phyloP scores from a whole-genome alignment of 2,329 filamentous ascomycete species.

The Shiraia bambusicola region DNA sequence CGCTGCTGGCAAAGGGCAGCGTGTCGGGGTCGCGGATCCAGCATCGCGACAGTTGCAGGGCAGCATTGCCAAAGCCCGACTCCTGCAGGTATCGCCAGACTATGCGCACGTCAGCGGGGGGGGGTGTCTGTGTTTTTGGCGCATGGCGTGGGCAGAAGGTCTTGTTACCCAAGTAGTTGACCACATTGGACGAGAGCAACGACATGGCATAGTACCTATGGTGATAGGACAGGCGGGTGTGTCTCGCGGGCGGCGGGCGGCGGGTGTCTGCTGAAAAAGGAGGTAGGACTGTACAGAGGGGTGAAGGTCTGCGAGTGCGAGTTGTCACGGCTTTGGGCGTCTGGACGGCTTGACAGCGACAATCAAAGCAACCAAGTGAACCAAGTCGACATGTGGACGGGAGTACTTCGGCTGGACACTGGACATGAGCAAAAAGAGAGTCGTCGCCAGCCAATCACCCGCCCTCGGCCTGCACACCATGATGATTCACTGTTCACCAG shows the following conservation, averaged over 20 bases:
- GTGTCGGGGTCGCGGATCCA: conserved; percentile 64
- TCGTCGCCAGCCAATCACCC: too few relatives aligned
- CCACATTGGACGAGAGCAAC: conserved; percentile 59
- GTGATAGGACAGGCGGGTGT: background rate
- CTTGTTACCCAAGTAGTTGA: conserved; percentile 60
- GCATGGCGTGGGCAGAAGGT: conserved; percentile 2
- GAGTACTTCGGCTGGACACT: too few relatives aligned
- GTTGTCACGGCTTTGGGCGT: too few relatives aligned
- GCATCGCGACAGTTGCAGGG: conserved; percentile 61
- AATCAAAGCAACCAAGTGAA: too few relatives aligned
- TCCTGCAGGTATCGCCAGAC: conserved; percentile 62
- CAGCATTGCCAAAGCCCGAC: conserved; percentile 57
- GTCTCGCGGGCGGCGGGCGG: background rate
- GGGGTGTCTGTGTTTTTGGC: background rate
- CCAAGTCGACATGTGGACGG: too few relatives aligned
- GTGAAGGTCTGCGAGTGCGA: too few relatives aligned
- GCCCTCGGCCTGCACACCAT: conserved; percentile 3
- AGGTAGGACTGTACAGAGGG: too few relatives aligned
- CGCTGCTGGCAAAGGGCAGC: conserved; percentile 61
- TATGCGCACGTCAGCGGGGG: conserved; percentile 12
- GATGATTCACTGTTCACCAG: too few relatives aligned
- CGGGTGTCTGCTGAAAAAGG: too few relatives aligned
- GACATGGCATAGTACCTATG: conserved; percentile 44
- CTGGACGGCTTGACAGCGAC: too few relatives aligned
- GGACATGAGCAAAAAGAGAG: too few relatives aligned